Evolutionary conservation across 2,329 filamentous ascomycete genomes (phyloP).

Genomic region (Ophidiomyces ophidiicola): DNA sequence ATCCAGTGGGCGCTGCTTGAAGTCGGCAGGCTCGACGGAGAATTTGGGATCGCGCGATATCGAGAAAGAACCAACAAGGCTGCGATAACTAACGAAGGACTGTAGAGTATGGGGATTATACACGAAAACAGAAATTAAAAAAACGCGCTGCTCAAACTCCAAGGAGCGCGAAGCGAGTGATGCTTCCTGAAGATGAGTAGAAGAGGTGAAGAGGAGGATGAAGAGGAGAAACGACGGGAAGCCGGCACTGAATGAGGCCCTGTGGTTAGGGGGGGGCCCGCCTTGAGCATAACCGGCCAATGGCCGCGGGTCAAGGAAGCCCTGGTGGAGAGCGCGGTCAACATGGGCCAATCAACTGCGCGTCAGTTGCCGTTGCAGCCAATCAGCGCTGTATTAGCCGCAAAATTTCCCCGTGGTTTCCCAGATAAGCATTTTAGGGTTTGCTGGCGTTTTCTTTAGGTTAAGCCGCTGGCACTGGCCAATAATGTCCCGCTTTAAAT

Average conservation of each 20-base stretch:
- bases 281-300: too few species aligned
- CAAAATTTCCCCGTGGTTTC: not conserved
- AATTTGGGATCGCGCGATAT: not conserved
- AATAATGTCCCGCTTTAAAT: not conserved
- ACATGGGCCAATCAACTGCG: too few species aligned
- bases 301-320: too few species aligned
- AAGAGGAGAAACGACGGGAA: conserved; percentile 1
- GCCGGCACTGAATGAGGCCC: not conserved
- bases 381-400: too few species aligned
- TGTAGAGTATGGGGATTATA: conserved; percentile 5
- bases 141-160: conserved; percentile 4
- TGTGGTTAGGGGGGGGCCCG: not conserved
- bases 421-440: conserved; percentile 6
- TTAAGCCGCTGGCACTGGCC: too few species aligned
- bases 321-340: too few species aligned
- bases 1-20: not conserved
- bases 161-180: conserved; percentile 14
- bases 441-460: not conserved
- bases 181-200: conserved; percentile 5
- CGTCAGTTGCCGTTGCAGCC: too few species aligned
- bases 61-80: not conserved
- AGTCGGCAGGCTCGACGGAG: not conserved
- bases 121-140: conserved; percentile 17
- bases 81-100: not conserved
- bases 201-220: not conserved